Evolutionary conservation across 208 protist species (phyloP).

Genomic region (Acanthamoeba triangularis): DNA sequence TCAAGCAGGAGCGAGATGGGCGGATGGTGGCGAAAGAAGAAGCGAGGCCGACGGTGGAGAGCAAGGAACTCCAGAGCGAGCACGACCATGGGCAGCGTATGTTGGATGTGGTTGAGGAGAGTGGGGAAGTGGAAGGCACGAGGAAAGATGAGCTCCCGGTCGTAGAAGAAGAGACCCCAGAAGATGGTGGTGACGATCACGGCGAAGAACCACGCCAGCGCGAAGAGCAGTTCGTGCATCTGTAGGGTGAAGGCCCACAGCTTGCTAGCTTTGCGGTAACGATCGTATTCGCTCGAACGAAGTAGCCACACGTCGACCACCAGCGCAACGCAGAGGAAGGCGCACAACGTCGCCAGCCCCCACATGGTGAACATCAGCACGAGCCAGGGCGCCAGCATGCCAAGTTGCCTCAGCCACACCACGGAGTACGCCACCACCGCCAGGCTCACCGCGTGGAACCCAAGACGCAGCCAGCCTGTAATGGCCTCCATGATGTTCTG

Average conservation of each 20-base stretch:
- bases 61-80: neutral
- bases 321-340: neutral
- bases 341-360: neutral
- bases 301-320: neutral
- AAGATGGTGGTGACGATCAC: neutral
- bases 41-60: neutral
- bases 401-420: neutral
- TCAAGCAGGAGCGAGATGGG: neutral
- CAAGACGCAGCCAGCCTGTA: neutral
- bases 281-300: neutral
- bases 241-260: neutral
- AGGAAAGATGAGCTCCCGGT: constrained; percentile 46
- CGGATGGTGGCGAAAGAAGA: neutral
- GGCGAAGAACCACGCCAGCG: neutral
- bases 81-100: neutral
- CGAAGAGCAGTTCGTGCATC: constrained; percentile 15
- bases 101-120: constrained; percentile 12
- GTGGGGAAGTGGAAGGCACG: neutral
- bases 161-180: constrained; percentile 55
- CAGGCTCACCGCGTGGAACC: neutral
- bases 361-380: constrained; percentile 59
- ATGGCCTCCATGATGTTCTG: neutral
- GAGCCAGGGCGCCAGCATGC: neutral
- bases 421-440: neutral
- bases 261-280: neutral